Conservation (phyloP, 176 grass and related monocot genomes). For the Rhynchospora tenuis region DNA sequence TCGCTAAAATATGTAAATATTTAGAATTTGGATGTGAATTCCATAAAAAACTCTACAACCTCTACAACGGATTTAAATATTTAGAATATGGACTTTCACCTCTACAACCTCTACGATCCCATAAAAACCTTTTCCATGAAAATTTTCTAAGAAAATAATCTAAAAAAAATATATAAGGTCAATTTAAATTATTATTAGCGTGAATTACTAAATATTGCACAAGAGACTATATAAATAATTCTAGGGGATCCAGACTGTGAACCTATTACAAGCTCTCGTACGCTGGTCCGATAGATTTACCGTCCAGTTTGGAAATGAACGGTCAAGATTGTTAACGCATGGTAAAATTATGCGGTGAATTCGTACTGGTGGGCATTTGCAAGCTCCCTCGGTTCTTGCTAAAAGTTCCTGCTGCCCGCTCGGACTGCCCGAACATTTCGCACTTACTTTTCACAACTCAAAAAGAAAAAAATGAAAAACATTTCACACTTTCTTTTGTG, state of each 20-base stretch:
- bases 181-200: not conserved
- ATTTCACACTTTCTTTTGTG: constrained; percentile 13
- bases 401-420: constrained; percentile 30
- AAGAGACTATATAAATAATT: not conserved
- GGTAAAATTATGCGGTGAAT: not conserved
- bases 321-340: not conserved
- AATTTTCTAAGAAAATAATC: not conserved
- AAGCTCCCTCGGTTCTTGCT: constrained; percentile 25
- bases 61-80: not conserved
- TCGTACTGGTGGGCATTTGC: not conserved
- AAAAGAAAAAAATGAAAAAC: not conserved
- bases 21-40: not conserved
- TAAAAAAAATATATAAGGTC: not conserved
- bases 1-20: not conserved
- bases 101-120: not conserved
- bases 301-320: not conserved
- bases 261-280: not conserved
- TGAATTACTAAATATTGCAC: not conserved
- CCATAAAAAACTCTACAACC: no score
- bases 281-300: not conserved
- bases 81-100: not conserved
- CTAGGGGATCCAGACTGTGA: not conserved
- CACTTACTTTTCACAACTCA: not conserved
- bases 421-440: constrained; percentile 19
- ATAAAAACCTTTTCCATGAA: not conserved